These are phyloP conservation scores for Aspergillus quadricinctus DNA, from an alignment of 2,329 filamentous ascomycete species.

Conservation along the genomic window DNA sequence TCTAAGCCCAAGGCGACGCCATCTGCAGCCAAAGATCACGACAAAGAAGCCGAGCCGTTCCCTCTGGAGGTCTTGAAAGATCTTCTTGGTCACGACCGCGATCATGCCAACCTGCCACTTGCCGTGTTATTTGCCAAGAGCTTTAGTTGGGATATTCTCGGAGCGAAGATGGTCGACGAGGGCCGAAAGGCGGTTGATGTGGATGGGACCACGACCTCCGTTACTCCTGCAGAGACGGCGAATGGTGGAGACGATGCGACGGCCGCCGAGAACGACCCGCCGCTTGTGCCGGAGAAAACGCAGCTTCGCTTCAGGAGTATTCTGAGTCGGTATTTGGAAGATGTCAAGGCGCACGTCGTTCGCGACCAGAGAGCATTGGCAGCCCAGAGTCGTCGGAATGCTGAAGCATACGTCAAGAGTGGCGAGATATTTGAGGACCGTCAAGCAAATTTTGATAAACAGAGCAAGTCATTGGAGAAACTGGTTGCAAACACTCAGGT, in stretches of 20 bases:
- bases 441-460: slow-evolving; percentile 91
- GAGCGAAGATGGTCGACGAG: slow-evolving; percentile 68
- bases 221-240: slow-evolving; percentile 44
- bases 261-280: slow-evolving; percentile 59
- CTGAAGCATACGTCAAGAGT: slow-evolving; percentile 96
- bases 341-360: slow-evolving; percentile 81
- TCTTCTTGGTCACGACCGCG: slow-evolving; percentile 84
- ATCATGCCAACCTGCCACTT: slow-evolving; percentile 84
- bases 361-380: slow-evolving; percentile 89
- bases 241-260: slow-evolving; percentile 47
- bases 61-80: slow-evolving; percentile 98
- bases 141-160: slow-evolving; percentile 92
- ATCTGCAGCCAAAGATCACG: slow-evolving; percentile 54
- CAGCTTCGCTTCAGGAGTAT: slow-evolving; percentile 84
- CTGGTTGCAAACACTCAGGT: slow-evolving; percentile 85
- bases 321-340: slow-evolving; percentile 82
- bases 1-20: slow-evolving; percentile 61
- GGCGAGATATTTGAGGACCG: slow-evolving; percentile 98
- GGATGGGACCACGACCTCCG: slow-evolving; percentile 62
- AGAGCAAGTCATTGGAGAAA: slow-evolving; percentile 86
- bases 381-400: slow-evolving; percentile 86
- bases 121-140: slow-evolving; percentile 94
- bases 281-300: slow-evolving; percentile 70
- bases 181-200: slow-evolving; percentile 80
- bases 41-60: slow-evolving; percentile 78